Evolutionary conservation across 805 yeast species (phyloP), one percentile per base, ranked within the genome.

Genomic region (Cyberlindnera suaveolens): DNA sequence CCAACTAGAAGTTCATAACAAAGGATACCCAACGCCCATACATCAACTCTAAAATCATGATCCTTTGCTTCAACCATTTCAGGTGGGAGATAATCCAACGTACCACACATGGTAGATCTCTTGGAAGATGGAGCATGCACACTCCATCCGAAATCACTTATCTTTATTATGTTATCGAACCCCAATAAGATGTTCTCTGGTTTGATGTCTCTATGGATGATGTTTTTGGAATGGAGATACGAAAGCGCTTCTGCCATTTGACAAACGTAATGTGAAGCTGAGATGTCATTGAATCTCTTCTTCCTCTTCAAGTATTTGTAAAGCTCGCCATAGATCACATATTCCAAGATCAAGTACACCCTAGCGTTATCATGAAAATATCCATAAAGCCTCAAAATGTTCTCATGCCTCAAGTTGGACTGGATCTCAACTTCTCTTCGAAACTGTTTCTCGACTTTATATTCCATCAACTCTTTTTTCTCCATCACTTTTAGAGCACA

Each of bases 91-190:
- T 91, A 91, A 63, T 93, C 98, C 34, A 91, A 68, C 0, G 99
- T 93, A 0, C 99, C 98, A 64, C 98, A 93, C 68, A 93, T 75
- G 0, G 98, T 91, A 14, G 79, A 71, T 55, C 96, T 68, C 48
- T 77, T 74, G 0, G 71, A 65, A 0, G 74, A 65, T 1, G 78
- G 77, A 0, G 85, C 74, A 51, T 79, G 49, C 3, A 90, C 91
- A 43, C 95, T 84, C 97, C 97, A 91, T 13, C 99, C 99, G 61
- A 93, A 91, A 64, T 91, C 99, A 16, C 96, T 83, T 32, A 91
- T 72, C 60, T 90, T 91, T 42, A 91, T 72, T 19, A 75, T 76
- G 49, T 89, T 85, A 57, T 86, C 78, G 47, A 80, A 74, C 6
- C 88, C 87, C 10, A 91, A 67, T 35, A 91, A 65, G 39, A 91